A percentile compares a stretch with the other conserved stretches of the same genome.
phyloP scores from a whole-genome alignment of 768 basidiomycete species.

The Tremella mesenterica region DNA sequence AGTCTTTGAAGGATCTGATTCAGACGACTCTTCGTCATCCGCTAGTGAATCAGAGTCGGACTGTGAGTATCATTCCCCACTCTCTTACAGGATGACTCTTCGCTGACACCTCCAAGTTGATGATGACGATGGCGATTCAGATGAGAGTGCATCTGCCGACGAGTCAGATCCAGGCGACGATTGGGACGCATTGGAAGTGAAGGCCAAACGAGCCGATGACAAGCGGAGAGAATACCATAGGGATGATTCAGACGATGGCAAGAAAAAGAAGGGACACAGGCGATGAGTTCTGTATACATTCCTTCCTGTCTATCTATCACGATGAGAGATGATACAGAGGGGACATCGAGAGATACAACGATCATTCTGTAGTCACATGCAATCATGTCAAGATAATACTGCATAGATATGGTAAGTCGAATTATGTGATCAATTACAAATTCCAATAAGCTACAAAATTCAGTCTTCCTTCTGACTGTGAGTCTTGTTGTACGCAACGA shows the following conservation, averaged over 20 bases:
- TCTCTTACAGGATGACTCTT: constrained; percentile 28
- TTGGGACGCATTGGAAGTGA: constrained; percentile 90
- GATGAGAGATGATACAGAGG: too few species aligned
- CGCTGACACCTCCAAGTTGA: constrained; percentile 53
- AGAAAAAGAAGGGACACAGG: constrained; percentile 35
- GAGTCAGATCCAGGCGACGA: constrained; percentile 61
- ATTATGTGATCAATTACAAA: too few species aligned
- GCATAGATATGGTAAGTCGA: too few species aligned
- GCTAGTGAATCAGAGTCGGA: constrained; percentile 49
- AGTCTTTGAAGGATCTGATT: constrained; percentile 47
- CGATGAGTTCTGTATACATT: constrained; percentile 12
- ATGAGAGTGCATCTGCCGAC: constrained; percentile 29
- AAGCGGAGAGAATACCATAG: constrained; percentile 45
- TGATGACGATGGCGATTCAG: constrained; percentile 34
- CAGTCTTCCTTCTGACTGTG: constrained; percentile 34
- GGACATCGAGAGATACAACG: too few species aligned
- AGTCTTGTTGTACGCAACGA: constrained; percentile 33
- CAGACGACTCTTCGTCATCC: constrained; percentile 47
- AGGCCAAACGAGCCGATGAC: constrained; percentile 68
- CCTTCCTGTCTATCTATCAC: too few species aligned
- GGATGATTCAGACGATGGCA: constrained; percentile 36
- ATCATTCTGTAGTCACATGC: too few species aligned
- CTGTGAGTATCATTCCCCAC: constrained; percentile 53
- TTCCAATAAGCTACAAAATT: background rate
- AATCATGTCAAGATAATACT: too few species aligned